phyloP scores from a whole-genome alignment of 2,329 filamentous ascomycete genomes.

The Madurella fahalii region DNA sequence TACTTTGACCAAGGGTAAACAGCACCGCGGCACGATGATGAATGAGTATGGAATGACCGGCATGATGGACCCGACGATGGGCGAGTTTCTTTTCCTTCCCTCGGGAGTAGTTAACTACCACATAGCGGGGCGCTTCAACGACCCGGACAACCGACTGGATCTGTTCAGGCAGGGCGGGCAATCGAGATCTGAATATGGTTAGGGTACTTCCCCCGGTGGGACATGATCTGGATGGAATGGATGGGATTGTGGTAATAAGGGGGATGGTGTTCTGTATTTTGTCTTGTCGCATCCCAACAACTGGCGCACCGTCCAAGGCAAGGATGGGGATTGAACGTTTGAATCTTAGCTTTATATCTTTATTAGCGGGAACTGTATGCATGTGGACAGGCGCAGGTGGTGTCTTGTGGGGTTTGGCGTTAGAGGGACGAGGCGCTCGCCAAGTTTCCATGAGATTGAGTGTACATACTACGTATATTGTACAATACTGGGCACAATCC shows the following conservation, averaged over 20 bases:
- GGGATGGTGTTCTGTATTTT: not conserved
- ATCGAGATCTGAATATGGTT: slow-evolving; percentile 2
- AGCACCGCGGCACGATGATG: slow-evolving; percentile 3
- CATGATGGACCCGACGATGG: not conserved
- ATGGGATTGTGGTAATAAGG: not conserved
- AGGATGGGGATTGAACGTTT: not conserved
- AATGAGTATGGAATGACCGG: slow-evolving; percentile 2
- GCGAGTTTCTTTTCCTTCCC: not conserved
- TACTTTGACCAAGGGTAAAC: not conserved
- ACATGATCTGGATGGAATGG: not conserved
- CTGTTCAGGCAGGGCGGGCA: not conserved
- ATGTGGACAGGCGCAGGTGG: not conserved
- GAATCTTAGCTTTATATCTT: not conserved
- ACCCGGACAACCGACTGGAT: slow-evolving; percentile 1
- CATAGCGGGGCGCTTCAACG: slow-evolving; percentile 4
- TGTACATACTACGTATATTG: no score
- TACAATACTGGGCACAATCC: no score
- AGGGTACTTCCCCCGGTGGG: not conserved
- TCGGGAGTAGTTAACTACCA: not conserved
- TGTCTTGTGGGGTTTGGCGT: no score
- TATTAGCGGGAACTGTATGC: not conserved
- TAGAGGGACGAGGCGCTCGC: no score
- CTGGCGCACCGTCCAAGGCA: not conserved
- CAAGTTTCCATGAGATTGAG: no score
- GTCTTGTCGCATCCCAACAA: not conserved